phyloP scores from a whole-genome alignment of 495 filamentous ascomycete species.

The Tuber aestivum region DNA sequence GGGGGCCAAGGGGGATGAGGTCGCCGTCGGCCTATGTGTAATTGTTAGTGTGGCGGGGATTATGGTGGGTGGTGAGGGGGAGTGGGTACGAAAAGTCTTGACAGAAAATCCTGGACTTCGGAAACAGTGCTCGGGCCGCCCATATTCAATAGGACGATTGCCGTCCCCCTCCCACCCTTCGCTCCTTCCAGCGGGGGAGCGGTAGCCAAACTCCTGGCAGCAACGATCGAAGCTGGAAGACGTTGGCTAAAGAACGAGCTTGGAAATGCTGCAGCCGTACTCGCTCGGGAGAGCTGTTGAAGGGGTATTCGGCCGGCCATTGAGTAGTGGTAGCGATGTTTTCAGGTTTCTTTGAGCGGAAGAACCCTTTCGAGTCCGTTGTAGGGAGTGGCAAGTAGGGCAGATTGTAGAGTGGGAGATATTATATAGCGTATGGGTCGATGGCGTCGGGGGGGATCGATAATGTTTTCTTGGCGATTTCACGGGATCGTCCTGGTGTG shows the following conservation, averaged over 20 bases:
- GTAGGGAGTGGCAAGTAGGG: not conserved
- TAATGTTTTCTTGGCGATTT: conserved; percentile 1
- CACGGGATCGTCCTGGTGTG: not conserved
- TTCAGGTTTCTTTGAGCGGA: not conserved
- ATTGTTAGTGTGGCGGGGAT: conserved; percentile 16
- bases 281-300: conserved; percentile 17
- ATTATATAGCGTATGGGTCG: not conserved
- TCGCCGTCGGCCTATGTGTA: conserved; percentile 72
- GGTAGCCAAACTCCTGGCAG: conserved; percentile 23
- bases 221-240: conserved; percentile 11
- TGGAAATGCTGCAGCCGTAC: conserved; percentile 10
- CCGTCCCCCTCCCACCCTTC: conserved; percentile 51
- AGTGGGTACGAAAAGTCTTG: conserved; percentile 70
- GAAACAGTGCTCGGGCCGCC: conserved; percentile 83
- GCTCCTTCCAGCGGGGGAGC: conserved; percentile 3
- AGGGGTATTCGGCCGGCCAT: conserved; percentile 30
- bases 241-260: conserved; percentile 29
- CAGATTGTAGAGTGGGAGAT: not conserved
- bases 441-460: not conserved
- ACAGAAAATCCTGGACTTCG: conserved; percentile 90
- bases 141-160: conserved; percentile 99
- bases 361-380: not conserved
- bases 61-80: not conserved
- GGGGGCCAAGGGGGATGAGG: conserved; percentile 87
- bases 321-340: not conserved